Evolutionary conservation across 305 asterid species (phyloP).

Genomic region (Caryopteris hybrid): DNA sequence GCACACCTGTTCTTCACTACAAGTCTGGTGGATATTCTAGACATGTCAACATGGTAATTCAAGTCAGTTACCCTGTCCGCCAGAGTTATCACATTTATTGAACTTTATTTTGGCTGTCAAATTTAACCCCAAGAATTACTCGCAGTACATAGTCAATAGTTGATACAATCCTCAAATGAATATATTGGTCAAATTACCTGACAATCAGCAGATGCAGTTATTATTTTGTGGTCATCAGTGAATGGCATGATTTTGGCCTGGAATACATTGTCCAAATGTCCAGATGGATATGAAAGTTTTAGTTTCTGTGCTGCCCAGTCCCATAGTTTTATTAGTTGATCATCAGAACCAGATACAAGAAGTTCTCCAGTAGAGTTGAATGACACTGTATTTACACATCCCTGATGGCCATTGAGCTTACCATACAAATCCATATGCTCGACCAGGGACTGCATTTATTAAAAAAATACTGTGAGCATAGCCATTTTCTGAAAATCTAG

Average conservation of each 20-base stretch:
- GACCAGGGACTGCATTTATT: slow-evolving; percentile 43
- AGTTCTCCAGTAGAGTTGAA: slow-evolving; percentile 64
- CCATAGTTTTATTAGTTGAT: slow-evolving; percentile 59
- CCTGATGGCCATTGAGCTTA: slow-evolving; percentile 57
- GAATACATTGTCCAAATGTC: slow-evolving; percentile 70
- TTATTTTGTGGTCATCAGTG: slow-evolving; percentile 55
- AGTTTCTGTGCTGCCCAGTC: slow-evolving; percentile 54
- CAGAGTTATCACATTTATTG: not conserved
- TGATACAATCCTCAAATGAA: not conserved
- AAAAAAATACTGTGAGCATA: slow-evolving; percentile 1
- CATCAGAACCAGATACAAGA: slow-evolving; percentile 80
- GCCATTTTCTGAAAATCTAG: not conserved
- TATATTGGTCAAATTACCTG: slow-evolving; percentile 40
- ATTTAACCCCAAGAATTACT: not conserved
- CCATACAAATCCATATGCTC: slow-evolving; percentile 53
- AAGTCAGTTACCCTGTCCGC: not conserved
- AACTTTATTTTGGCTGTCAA: not conserved
- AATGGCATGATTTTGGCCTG: slow-evolving; percentile 76
- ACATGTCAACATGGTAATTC: not conserved
- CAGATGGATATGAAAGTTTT: slow-evolving; percentile 59
- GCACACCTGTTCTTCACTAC: not conserved
- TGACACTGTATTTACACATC: slow-evolving; percentile 70
- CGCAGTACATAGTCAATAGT: not conserved
- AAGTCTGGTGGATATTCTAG: not conserved
- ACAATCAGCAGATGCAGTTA: slow-evolving; percentile 71